These are phyloP conservation scores for Wickerhamomyces bisporus DNA, from an alignment of 805 yeast species.

Conservation along the genomic window DNA sequence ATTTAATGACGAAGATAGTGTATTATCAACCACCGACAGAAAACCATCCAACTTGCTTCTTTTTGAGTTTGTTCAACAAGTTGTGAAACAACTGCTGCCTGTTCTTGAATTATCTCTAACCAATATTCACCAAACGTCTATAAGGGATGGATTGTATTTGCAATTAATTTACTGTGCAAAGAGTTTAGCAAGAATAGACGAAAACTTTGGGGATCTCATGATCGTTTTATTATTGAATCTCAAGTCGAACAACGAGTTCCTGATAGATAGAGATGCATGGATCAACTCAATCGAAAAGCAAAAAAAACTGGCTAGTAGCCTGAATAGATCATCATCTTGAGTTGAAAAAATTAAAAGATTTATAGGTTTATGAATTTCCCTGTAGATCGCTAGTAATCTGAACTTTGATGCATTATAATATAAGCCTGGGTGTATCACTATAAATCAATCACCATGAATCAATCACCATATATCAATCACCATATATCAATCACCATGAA, in stretches of 20 bases:
- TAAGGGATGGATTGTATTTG: conserved; percentile 62
- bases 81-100: conserved; percentile 27
- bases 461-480: no score
- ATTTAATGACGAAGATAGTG: no score
- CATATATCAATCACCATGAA: no score
- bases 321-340: no score
- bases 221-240: conserved; percentile 32
- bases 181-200: conserved; percentile 66
- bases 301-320: conserved; percentile 4
- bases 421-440: no score
- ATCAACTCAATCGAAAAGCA: conserved; percentile 6
- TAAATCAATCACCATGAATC: no score
- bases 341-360: no score
- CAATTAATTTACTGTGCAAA: conserved; percentile 89
- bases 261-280: conserved; percentile 39
- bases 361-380: no score
- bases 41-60: conserved; percentile 25
- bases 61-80: conserved; percentile 32
- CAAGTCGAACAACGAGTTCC: conserved; percentile 4
- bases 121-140: conserved; percentile 33
- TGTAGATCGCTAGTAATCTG: no score
- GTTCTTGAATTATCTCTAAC: conserved; percentile 28
- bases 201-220: conserved; percentile 60
- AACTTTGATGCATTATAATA: no score
- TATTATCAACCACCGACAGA: conserved; percentile 5